These are phyloP conservation scores for Exophiala spinifera DNA, from an alignment of 2,329 filamentous ascomycete genomes.

Conservation along the genomic window DNA sequence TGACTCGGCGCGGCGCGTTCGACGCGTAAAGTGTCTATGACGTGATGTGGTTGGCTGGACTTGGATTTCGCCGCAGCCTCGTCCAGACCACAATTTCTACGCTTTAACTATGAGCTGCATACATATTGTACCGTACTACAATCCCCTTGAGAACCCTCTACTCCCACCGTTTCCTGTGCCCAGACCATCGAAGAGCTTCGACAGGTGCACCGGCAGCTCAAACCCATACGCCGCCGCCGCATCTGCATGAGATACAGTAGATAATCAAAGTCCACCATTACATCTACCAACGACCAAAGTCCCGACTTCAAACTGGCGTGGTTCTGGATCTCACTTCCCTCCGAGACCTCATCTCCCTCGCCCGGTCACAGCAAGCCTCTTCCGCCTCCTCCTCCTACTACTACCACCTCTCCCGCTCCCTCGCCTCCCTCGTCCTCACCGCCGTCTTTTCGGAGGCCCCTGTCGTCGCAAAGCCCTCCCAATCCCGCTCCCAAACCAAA, in stretches of 20 bases:
- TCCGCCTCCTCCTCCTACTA: background rate
- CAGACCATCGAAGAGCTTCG: no score
- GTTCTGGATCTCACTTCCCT: slow-evolving; percentile 25
- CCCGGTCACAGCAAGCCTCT: slow-evolving; percentile 9
- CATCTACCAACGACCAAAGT: no score
- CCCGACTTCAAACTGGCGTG: slow-evolving; percentile 33
- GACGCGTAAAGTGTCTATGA: slow-evolving; percentile 22
- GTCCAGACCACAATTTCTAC: background rate
- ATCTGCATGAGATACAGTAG: background rate
- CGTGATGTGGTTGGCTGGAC: background rate
- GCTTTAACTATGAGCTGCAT: no score
- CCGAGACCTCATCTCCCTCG: slow-evolving; percentile 2
- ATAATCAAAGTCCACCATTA: background rate
- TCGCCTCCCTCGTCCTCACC: no score
- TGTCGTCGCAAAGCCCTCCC: background rate
- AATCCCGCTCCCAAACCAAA: slow-evolving; percentile 3
- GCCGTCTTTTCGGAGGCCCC: no score
- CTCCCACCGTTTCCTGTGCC: no score
- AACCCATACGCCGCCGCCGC: background rate
- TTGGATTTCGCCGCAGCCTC: background rate
- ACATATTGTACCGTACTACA: no score
- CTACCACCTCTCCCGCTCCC: background rate
- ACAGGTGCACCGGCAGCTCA: no score
- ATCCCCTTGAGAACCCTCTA: no score
- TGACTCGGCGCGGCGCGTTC: background rate